These are phyloP conservation scores for Rhizopogon vesiculosus DNA, from an alignment of 768 basidiomycete genomes.

Conservation along the genomic window DNA sequence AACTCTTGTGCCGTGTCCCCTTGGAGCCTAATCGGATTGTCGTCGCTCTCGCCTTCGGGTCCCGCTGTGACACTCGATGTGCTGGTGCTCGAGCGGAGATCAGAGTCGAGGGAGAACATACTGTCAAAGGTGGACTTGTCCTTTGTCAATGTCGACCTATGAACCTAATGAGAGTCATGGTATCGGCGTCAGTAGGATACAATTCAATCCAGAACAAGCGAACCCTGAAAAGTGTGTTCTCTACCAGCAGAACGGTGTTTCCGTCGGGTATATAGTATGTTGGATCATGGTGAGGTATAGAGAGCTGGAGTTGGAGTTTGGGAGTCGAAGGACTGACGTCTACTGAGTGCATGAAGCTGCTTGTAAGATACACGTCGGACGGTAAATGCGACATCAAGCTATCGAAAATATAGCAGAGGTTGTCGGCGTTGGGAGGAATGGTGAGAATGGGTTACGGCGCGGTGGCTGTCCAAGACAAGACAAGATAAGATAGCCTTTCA, in stretches of 20 bases:
- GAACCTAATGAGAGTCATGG: slow-evolving; percentile 22
- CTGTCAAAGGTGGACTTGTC: slow-evolving; percentile 43
- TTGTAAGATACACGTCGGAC: slow-evolving; percentile 26
- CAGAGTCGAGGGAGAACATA: slow-evolving; percentile 40
- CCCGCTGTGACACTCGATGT: slow-evolving; percentile 23
- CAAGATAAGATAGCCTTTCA: slow-evolving; percentile 12
- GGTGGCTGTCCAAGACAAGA: slow-evolving; percentile 5
- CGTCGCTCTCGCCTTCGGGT: slow-evolving; percentile 45
- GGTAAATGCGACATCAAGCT: slow-evolving; percentile 25
- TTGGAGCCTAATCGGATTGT: slow-evolving; percentile 43
- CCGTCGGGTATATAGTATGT: slow-evolving; percentile 38
- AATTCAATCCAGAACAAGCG: not conserved
- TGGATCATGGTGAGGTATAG: slow-evolving; percentile 31
- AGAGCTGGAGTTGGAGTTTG: slow-evolving; percentile 27
- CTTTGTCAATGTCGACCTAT: slow-evolving; percentile 37
- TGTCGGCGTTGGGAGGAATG: not conserved
- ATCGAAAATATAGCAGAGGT: not conserved
- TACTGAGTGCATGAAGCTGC: slow-evolving; percentile 28
- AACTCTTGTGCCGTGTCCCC: slow-evolving; percentile 46
- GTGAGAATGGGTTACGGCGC: slow-evolving; percentile 9
- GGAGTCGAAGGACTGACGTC: slow-evolving; percentile 27
- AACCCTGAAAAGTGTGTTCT: slow-evolving; percentile 48
- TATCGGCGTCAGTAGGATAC: slow-evolving; percentile 18
- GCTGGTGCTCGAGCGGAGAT: slow-evolving; percentile 22
- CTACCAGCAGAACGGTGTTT: slow-evolving; percentile 38